A percentile compares a stretch with the other conserved stretches of the same genome.
phyloP scores from a whole-genome alignment of 495 filamentous ascomycete species.

The Xylaria nigripes region DNA sequence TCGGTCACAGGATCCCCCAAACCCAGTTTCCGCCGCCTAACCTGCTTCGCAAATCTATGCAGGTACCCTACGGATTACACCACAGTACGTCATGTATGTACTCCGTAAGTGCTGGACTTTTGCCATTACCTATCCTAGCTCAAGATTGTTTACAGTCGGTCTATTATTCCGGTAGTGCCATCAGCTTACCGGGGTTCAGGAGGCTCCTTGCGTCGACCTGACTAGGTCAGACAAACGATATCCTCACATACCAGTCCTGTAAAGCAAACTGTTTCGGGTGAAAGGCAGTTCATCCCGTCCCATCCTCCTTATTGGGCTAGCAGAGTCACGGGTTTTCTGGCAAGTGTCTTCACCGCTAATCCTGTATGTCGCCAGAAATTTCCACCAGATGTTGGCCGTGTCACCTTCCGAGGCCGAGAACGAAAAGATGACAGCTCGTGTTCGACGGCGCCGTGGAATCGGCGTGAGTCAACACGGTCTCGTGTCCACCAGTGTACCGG shows the following conservation, averaged over 20 bases:
- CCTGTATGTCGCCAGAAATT: not conserved
- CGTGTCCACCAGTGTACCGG: not conserved
- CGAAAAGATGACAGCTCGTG: not conserved
- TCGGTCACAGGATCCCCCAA: not conserved
- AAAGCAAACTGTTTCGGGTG: not conserved
- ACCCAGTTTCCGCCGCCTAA: no score
- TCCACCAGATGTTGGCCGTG: not conserved
- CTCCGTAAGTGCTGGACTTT: no score
- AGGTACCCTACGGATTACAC: no score
- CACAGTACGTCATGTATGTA: no score
- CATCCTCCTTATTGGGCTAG: not conserved
- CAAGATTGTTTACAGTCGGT: no score
- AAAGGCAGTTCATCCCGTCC: not conserved
- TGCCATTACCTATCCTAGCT: no score
- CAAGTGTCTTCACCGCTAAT: slow-evolving; percentile 5
- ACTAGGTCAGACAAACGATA: no score
- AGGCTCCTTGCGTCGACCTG: no score
- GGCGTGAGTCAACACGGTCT: not conserved
- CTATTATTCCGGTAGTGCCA: no score
- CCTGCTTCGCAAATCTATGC: no score
- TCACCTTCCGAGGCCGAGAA: not conserved
- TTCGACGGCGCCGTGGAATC: not conserved
- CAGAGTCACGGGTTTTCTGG: not conserved
- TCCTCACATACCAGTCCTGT: not conserved
- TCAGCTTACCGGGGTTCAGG: no score